Base-by-base conservation (phyloP, 331 rosid species). In the Prunus yedoensis region DNA sequence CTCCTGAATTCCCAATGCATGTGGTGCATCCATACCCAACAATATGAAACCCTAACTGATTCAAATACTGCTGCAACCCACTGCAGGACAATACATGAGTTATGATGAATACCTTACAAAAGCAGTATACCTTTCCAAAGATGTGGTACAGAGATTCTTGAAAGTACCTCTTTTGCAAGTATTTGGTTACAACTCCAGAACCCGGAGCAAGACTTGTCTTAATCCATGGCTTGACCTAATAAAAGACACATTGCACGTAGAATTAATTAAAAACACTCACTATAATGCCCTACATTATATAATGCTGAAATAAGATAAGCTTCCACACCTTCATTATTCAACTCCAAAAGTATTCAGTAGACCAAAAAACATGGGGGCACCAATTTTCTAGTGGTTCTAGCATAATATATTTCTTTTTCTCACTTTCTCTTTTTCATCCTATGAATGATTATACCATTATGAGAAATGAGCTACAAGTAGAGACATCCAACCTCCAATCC, bases 191-290 rank as follows among this genome's bases (percentile, higher is more conserved):
- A 79, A 91, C 97, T 73, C 97, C 96, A 74, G 97, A 91, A 74
- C 97, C 97, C 6, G 97, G 96, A 64, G 96, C 97, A 84, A 91
- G 96, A 79, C 97, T 91, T 46, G 97, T 91, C 85, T 91, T 91
- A 66, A 91, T 80, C 97, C 97, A 91, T 23, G 97, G 96, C 85
- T 85, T 91, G 61, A 91, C 96, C 97, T 91, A 70, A 68, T 66
- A 83, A 66, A 78, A 73, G 70, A 74, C 60, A 57, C 66, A 71
- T 17, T 17, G 57, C 47, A 35, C 2, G 43, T 62, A 12, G 5
- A 35, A 35, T 32, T 35, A 62, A 38, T 32, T 38, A 10, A 70
- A 50, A 35, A 17, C 27, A 20, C 8, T 43, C 67, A 17, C 15
- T 4, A 56, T 23, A 15, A 3, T 64, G 8, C 16, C 25, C 70